Base-by-base conservation (phyloP, 2,329 filamentous ascomycete genomes). In the Colletotrichum gigasporum region DNA sequence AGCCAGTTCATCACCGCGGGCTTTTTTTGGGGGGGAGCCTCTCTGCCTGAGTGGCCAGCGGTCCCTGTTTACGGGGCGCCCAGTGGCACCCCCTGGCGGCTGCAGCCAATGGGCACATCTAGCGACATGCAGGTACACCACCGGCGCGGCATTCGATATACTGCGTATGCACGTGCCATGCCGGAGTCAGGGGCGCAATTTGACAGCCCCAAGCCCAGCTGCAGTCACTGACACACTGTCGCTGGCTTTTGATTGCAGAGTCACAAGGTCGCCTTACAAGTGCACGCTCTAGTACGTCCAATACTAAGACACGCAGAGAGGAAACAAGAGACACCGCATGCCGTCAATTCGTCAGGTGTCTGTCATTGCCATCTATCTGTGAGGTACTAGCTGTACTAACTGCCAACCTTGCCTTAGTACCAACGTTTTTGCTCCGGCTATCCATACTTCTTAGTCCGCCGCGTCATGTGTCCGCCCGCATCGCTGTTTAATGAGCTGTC, bases 91-190 rank as follows among this genome's bases (percentile, higher is more conserved):
- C 45, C 39, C 18, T 32, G 9, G 11, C 24, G 22, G 4, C n/a
- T 24, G 14, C 20, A 32, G 35, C 57, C 57, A 60, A 60, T 60
- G 22, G 57, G 57, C 57, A 45, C 24, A 39, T 60, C 39, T 60
- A 60, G 57, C 57, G 57, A 54, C 58, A 41, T 61, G 58, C 50
- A 61, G 50, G 50, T 37, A 48, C 51, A 32, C 32, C 26, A 24
- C 54, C 53, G 18, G 22, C 58, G 44, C 52, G 51, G 52, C 51
- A 51, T 55, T 57, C 44, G 24, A 44, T 20, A 5, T 9, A n/a
- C n/a, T n/a, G n/a, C n/a, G n/a, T n/a, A 56, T 37, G 59, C 59
- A 62, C 44, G 59, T 62, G 59, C 59, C 51, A 62, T 62, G 59
- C 44, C 35, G 26, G 51, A 50, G 42, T 62, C 34, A 62, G 59